Evolutionary conservation across 2,329 filamentous ascomycete genomes (phyloP), one percentile per base, ranked within the genome.

Genomic region (Ceratocystis colombiana): DNA sequence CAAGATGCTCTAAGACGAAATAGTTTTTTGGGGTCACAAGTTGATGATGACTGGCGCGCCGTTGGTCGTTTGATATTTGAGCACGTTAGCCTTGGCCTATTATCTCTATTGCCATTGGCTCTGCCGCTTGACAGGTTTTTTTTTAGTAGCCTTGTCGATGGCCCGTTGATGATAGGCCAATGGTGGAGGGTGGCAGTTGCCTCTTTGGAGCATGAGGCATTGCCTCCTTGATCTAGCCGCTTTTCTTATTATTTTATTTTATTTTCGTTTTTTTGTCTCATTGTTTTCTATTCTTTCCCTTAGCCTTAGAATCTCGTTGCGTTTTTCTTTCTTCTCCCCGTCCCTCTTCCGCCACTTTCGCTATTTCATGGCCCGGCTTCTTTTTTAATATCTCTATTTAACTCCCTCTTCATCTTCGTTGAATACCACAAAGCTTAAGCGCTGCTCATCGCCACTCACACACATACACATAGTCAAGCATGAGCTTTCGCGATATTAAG

Each of bases 181-280:
- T 33, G n/a, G 48, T 55, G 28, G 17, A 37, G 25, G 55, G 55
- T 30, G 55, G 55, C 15, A 20, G 55, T 20, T 59, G 55, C 30
- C 55, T 59, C 15, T 59, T 59, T 30, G 30, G 17, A 59, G 30
- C 55, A 59, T 59, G 5, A n/a, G 28, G 55, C 28, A n/a, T 33
- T 59, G 55, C 55, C 55, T 33, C 55, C 28, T 30, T 17, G 28
- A 7, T 33, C 30, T 57, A 20, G 45, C 53, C 44, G 62, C 61
- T 28, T 64, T 68, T 17, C 62, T 44, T 59, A 62, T 68, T 17
- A 62, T 69, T 61, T 25, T 50, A 3, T 50, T 50, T 50, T 50
- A 7, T 20, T 50, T 25, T 53, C 25, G 7, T 53, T 53, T 53
- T 48, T 48, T 48, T 48, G 12, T 10, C 48, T 25, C 20, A 17